Evolutionary conservation across 1,284 basidiomycete genomes (phyloP), one percentile per base, ranked within the genome.

Genomic region (Taiwanofungus camphoratus): DNA sequence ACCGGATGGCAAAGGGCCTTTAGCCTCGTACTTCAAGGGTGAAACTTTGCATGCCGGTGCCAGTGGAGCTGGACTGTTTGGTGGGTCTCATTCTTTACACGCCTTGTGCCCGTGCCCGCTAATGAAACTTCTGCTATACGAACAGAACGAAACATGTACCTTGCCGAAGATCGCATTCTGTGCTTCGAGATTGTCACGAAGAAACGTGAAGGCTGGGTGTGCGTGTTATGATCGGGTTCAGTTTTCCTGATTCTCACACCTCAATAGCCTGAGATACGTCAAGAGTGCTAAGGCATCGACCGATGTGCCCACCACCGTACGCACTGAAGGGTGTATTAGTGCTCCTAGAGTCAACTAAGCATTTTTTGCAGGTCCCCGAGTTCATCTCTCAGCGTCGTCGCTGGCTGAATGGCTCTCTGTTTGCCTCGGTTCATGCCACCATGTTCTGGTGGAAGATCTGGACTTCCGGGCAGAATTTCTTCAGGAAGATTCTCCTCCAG

Each of bases 121-220:
- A 16, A 15, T 27, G 39, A 41, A 24, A 29, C 57, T 33, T n/a
- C n/a, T n/a, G 20, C 5, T 5, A 3, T 15, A 4, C 12, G 58
- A 44, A 48, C 62, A 70, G 79, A 92, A 62, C 75, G 87, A 27
- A 93, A 93, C 69, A 92, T 92, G 87, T 92, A 91, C 61, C 78
- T 92, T 49, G 90, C 90, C 18, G 89, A 88, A 60, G 93, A 97
- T 69, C 89, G 95, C 58, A 97, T 98, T 51, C 69, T 96, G 34
- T 98, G 94, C 65, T 99, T 96, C 66, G 95, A 98, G 67, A 90
- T 99, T 39, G 91, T 97, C 39, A 94, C 93, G 4, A 98, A 97
- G 74, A 87, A 87, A 60, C 69, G 68, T 20, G 85, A 88, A 60
- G 82, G 78, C 34, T 89, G 86, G 87, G 73, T 78, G 83, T 87